A percentile compares a stretch with the other conserved stretches of the same genome.
Conservation (phyloP, 1,139 yeast species). For the Diutina scorzettiae region DNA sequence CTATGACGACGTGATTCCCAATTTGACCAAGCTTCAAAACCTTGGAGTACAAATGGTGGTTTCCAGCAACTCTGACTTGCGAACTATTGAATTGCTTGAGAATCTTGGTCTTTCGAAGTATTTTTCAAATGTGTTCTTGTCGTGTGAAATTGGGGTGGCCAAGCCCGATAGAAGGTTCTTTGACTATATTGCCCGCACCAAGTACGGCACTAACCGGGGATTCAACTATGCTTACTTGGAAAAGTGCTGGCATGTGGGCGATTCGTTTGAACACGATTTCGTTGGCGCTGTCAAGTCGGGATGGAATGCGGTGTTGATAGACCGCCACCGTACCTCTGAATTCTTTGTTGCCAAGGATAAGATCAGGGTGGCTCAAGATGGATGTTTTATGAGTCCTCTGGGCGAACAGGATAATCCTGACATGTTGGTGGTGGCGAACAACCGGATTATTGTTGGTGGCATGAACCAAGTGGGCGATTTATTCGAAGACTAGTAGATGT, state of each 20-base stretch:
- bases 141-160: conserved; percentile 40
- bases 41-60: conserved; percentile 29
- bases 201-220: not conserved
- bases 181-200: conserved; percentile 17
- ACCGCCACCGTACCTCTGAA: conserved; percentile 22
- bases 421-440: conserved; percentile 4
- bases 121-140: conserved; percentile 33
- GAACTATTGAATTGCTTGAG: conserved; percentile 30
- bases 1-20: conserved; percentile 41
- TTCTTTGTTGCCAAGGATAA: conserved; percentile 11
- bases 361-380: conserved; percentile 3
- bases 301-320: conserved; percentile 48
- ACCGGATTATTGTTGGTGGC: not conserved
- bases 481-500: conserved; percentile 34
- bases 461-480: not conserved
- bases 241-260: conserved; percentile 56
- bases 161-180: conserved; percentile 44
- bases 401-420: conserved; percentile 1
- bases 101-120: conserved; percentile 31
- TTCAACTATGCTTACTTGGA: conserved; percentile 10
- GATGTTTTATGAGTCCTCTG: not conserved
- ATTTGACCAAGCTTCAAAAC: conserved; percentile 22
- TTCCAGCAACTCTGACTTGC: conserved; percentile 50
- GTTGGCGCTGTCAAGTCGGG: conserved; percentile 43
- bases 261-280: conserved; percentile 41